phyloP scores from a whole-genome alignment of 1,284 basidiomycete species.

The Boletellus deceptivus region DNA sequence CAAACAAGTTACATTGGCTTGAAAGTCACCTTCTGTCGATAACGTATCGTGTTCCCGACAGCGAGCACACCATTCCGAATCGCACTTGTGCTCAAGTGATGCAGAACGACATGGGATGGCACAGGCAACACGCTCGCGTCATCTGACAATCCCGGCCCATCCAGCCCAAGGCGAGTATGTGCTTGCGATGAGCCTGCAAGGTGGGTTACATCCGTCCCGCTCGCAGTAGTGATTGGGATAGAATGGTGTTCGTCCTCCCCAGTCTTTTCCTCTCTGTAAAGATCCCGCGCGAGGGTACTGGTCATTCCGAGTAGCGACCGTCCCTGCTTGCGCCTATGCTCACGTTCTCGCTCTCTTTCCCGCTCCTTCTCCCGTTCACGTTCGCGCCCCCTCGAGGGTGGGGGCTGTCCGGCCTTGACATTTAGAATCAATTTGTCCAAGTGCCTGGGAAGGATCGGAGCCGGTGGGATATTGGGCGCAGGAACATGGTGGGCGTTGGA shows the following conservation, averaged over 20 bases:
- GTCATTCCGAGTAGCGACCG: constrained; percentile 34
- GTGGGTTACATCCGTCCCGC: constrained; percentile 36
- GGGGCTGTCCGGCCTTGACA: constrained; percentile 40
- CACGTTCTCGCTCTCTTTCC: constrained; percentile 32
- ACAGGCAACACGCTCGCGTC: constrained; percentile 93
- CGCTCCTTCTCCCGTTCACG: constrained; percentile 33
- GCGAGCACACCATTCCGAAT: constrained; percentile 94
- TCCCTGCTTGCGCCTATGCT: constrained; percentile 31
- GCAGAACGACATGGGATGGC: constrained; percentile 92
- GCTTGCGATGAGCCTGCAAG: constrained; percentile 19
- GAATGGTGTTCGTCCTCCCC: constrained; percentile 19
- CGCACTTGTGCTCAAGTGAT: constrained; percentile 94
- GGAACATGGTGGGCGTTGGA: constrained; percentile 38
- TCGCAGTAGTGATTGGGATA: constrained; percentile 38
- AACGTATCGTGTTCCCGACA: constrained; percentile 91
- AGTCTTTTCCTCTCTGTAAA: constrained; percentile 27
- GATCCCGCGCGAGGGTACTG: constrained; percentile 26
- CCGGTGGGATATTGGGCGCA: constrained; percentile 76
- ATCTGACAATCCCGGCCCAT: constrained; percentile 63
- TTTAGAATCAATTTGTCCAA: constrained; percentile 95
- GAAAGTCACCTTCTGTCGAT: constrained; percentile 79
- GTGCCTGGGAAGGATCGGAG: constrained; percentile 86
- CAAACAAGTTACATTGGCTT: not conserved
- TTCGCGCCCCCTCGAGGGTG: constrained; percentile 33
- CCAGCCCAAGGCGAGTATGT: constrained; percentile 33